phyloP scores from a whole-genome alignment of 345 rosid species.

The Cardamine occulta region DNA sequence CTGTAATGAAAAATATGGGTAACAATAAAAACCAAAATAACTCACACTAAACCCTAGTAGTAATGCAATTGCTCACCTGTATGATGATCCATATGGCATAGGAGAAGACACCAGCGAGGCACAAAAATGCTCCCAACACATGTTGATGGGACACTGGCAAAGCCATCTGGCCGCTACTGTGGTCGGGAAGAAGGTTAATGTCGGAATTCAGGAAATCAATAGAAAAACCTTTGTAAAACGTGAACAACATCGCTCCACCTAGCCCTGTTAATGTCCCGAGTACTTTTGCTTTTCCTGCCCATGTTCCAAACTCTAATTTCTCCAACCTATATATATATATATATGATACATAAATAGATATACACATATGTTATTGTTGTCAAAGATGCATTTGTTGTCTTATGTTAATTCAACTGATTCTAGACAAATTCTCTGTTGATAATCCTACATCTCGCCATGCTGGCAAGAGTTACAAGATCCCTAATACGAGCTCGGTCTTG shows the following conservation, averaged over 20 bases:
- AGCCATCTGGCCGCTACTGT: background rate
- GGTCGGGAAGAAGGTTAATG: conserved; percentile 46
- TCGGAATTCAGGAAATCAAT: conserved; percentile 50
- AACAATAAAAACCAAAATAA: background rate
- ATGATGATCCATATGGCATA: conserved; percentile 50
- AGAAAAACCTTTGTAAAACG: conserved; percentile 57
- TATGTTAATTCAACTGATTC: no score
- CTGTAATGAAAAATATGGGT: conserved; percentile 31
- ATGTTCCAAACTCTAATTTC: conserved; percentile 42
- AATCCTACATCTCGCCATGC: no score
- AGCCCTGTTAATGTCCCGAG: conserved; percentile 59
- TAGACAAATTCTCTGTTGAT: no score
- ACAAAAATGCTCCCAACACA: conserved; percentile 42
- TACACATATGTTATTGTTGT: background rate
- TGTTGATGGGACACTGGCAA: background rate
- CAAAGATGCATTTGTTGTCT: no score
- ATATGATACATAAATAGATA: conserved; percentile 13
- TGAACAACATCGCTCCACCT: conserved; percentile 60
- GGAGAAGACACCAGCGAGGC: conserved; percentile 41
- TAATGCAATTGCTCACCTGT: conserved; percentile 45
- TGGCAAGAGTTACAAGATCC: no score
- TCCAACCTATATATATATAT: conserved; percentile 51
- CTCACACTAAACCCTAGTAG: background rate
- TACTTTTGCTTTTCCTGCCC: conserved; percentile 56
- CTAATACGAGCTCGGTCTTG: no score